Conservation (phyloP, 768 basidiomycete genomes). For the Cyclocybe cylindracea region DNA sequence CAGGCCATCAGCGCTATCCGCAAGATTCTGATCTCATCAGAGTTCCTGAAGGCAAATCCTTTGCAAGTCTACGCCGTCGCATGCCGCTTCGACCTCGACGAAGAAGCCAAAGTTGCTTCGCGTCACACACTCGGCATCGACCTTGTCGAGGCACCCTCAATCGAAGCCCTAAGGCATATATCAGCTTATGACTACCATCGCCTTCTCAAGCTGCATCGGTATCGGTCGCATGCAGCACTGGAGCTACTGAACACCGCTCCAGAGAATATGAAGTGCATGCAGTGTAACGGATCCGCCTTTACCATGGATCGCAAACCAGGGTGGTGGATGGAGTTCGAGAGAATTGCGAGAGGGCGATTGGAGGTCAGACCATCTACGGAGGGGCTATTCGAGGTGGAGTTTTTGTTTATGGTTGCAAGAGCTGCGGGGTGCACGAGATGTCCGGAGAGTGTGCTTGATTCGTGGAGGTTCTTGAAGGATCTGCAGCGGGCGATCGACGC, state of each 20-base stretch:
- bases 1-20: slow-evolving; percentile 51
- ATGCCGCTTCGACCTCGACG: slow-evolving; percentile 61
- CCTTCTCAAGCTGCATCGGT: slow-evolving; percentile 60
- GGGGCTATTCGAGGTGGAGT: slow-evolving; percentile 60
- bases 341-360: slow-evolving; percentile 58
- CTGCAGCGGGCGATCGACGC: slow-evolving; percentile 61
- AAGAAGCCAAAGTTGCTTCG: slow-evolving; percentile 64
- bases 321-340: slow-evolving; percentile 72
- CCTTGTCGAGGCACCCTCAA: slow-evolving; percentile 57
- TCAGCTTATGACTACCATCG: slow-evolving; percentile 69
- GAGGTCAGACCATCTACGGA: slow-evolving; percentile 54
- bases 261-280: slow-evolving; percentile 61
- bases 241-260: slow-evolving; percentile 43
- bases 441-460: slow-evolving; percentile 63
- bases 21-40: slow-evolving; percentile 47
- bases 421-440: slow-evolving; percentile 62
- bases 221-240: slow-evolving; percentile 50
- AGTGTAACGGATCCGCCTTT: slow-evolving; percentile 57
- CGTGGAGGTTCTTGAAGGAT: slow-evolving; percentile 52
- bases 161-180: slow-evolving; percentile 59
- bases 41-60: slow-evolving; percentile 49
- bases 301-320: slow-evolving; percentile 52
- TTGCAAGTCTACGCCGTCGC: slow-evolving; percentile 73
- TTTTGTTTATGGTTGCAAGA: slow-evolving; percentile 52
- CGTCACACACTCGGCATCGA: slow-evolving; percentile 53